Conservation (phyloP, 225 moss, liverwort and hornwort species). For the Rhytidiadelphus loreus region DNA sequence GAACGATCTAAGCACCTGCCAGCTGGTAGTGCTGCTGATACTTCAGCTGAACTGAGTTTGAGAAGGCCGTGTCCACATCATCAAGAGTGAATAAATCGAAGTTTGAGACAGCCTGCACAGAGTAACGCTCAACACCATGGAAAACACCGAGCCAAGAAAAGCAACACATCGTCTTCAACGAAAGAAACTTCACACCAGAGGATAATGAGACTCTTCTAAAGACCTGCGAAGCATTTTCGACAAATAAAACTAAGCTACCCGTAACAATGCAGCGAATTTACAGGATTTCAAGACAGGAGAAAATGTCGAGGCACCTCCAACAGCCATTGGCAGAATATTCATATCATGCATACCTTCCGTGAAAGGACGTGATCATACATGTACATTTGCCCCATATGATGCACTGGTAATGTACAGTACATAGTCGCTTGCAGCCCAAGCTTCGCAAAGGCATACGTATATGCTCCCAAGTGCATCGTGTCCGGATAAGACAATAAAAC, state of each 20-base stretch:
- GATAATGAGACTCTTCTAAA: not conserved
- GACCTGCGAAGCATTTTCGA: not conserved
- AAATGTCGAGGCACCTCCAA: not conserved
- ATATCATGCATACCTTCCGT: constrained; percentile 52
- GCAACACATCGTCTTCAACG: not conserved
- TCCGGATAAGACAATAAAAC: constrained; percentile 91
- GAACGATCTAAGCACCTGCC: constrained; percentile 38
- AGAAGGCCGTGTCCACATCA: constrained; percentile 89
- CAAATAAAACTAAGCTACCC: not conserved
- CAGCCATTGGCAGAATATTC: not conserved
- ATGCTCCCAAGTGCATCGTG: constrained; percentile 91
- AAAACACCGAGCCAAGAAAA: not conserved
- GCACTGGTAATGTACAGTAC: constrained; percentile 97
- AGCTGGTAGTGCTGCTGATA: constrained; percentile 88
- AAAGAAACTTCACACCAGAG: not conserved
- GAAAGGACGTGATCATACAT: constrained; percentile 99
- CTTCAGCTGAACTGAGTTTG: constrained; percentile 84
- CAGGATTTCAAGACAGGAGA: not conserved
- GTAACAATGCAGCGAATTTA: not conserved
- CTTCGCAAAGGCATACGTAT: constrained; percentile 88
- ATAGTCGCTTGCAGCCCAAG: constrained; percentile 91
- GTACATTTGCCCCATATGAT: constrained; percentile 99
- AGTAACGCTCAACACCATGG: constrained; percentile 13
- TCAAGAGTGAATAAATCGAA: constrained; percentile 95
- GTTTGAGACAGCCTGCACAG: constrained; percentile 86